phyloP scores from a whole-genome alignment of 202 grass and related monocot genomes.

The Dendrocalamus latiflorus region DNA sequence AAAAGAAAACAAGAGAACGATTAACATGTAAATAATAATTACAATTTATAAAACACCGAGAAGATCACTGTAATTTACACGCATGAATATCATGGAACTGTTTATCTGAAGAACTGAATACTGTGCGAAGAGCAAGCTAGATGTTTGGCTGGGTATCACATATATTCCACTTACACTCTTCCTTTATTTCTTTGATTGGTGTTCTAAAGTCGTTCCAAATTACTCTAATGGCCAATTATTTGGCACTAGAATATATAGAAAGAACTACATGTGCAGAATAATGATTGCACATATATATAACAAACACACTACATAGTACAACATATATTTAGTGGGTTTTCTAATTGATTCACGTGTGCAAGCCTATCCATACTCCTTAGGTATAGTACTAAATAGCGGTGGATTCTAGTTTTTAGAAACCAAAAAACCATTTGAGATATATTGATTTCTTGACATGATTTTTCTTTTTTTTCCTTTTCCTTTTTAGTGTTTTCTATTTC shows the following conservation, averaged over 20 bases:
- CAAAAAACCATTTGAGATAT: too few relatives aligned
- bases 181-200: neutral
- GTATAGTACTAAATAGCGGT: too few relatives aligned
- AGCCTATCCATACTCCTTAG: neutral
- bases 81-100: neutral
- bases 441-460: too few relatives aligned
- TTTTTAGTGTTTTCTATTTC: too few relatives aligned
- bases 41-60: neutral
- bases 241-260: neutral
- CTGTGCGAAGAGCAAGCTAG: neutral
- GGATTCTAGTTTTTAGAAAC: too few relatives aligned
- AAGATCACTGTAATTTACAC: neutral
- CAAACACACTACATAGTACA: neutral
- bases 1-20: neutral
- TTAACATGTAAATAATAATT: neutral
- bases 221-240: neutral
- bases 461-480: too few relatives aligned
- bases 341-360: conserved; percentile 31
- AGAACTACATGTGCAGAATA: neutral
- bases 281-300: neutral
- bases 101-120: neutral
- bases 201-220: neutral
- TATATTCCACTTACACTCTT: neutral
- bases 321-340: neutral
- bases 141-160: neutral